Evolutionary conservation across 164 flowering plant species (phyloP), one percentile per base, ranked within the genome.

Genomic region (Magnolia sinica): DNA sequence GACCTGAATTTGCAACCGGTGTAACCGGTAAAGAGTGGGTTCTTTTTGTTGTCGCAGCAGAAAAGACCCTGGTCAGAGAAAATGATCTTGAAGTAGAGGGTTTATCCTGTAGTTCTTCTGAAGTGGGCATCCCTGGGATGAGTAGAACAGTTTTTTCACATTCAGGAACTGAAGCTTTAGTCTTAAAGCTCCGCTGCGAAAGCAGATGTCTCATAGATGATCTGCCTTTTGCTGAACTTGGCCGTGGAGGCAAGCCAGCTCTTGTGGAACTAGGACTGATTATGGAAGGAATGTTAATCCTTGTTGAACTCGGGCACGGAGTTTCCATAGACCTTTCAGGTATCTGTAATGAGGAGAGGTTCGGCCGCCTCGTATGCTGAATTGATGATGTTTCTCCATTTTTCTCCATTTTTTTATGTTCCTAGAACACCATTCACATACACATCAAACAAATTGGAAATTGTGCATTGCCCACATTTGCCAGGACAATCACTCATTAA

Each of bases 71-170:
- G 73, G 83, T 88, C 55, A 88, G 86, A 76, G 91, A 88, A 73
- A 87, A 88, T 27, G 91, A 84, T 78, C 87, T 87, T 50, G 93
- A 85, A 66, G 91, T 89, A 66, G 86, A 84, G 72, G 89, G 88
- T 75, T 86, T 89, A 50, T 81, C 88, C 31, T 51, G 31, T 78
- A 83, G 72, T 72, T 77, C 82, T 66, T 80, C 88, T 4, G 88
- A 87, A 24, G 72, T 55, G 16, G 80, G 82, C 10, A 84, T 78
- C 49, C 88, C 90, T 11, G 96, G 88, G 55, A 86, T 65, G 70
- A 90, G 85, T 65, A 88, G 89, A 83, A 87, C 88, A 5, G 90
- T 81, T 80, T 86, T 89, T 78, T 91, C 96, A 70, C 83, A 89
- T 77, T 89, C 91, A 9, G 83, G 84, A 10, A 76, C 63, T 64